Percentiles rank a stretch among this genome's conserved stretches.
Evolutionary conservation across 2,329 filamentous ascomycete genomes (phyloP).

Genomic region (Colletotrichum sp.): DNA sequence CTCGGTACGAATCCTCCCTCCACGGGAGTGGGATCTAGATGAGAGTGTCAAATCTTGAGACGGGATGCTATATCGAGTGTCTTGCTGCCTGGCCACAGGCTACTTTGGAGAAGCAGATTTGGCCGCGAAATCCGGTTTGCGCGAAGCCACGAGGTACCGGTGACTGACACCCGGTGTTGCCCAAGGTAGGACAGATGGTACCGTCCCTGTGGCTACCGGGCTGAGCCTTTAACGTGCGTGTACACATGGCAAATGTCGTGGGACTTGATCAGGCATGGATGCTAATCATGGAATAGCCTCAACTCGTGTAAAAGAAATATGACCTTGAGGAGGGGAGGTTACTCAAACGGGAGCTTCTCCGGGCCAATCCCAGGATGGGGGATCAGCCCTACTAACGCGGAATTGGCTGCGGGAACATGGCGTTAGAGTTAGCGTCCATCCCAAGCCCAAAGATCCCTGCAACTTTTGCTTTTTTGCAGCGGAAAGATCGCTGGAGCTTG

Average conservation of each 20-base stretch:
- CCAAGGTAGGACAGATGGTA: neutral
- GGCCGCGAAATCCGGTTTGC: neutral
- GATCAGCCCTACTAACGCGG: conserved; percentile 8
- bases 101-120: neutral
- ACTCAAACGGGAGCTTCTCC: neutral
- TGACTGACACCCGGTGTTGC: neutral
- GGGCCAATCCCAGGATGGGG: neutral
- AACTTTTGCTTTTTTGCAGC: neutral
- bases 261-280: neutral
- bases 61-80: neutral
- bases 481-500: neutral
- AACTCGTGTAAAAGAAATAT: neutral
- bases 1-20: neutral
- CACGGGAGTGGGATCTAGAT: neutral
- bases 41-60: neutral
- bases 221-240: neutral
- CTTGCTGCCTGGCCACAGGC: neutral
- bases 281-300: neutral
- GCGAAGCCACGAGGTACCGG: neutral
- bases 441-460: neutral
- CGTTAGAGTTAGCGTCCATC: neutral
- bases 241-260: neutral
- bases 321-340: neutral
- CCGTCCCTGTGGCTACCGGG: neutral
- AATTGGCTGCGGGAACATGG: neutral